phyloP scores from a whole-genome alignment of 495 filamentous ascomycete species.

The Cairneyella variabilis region DNA sequence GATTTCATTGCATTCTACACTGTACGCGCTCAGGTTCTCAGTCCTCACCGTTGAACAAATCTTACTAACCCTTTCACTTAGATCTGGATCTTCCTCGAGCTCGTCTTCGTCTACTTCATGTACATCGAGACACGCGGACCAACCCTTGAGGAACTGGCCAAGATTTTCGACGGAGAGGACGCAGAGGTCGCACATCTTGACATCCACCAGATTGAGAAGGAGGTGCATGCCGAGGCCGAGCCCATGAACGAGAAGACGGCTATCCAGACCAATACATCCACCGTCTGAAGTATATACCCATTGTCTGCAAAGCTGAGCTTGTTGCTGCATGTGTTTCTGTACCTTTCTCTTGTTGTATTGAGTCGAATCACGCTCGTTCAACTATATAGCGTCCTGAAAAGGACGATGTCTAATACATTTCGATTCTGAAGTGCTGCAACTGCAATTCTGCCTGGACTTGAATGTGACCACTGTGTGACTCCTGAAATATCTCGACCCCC shows the following conservation, averaged over 20 bases:
- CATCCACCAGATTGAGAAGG: conserved; percentile 24
- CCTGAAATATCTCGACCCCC: no score
- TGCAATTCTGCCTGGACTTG: no score
- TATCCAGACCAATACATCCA: background rate
- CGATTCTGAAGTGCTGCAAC: no score
- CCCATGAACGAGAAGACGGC: conserved; percentile 8
- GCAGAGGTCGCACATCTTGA: conserved; percentile 49
- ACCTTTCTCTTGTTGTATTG: no score
- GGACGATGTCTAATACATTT: no score
- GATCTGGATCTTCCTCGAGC: conserved; percentile 53
- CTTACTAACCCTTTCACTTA: background rate
- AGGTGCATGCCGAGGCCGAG: conserved; percentile 26
- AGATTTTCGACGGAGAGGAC: conserved; percentile 32
- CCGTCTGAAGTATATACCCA: no score
- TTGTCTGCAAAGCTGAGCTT: background rate
- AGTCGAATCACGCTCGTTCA: no score
- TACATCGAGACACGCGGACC: conserved; percentile 63
- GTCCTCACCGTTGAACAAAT: background rate
- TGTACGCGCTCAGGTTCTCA: conserved; percentile 26
- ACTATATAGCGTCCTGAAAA: no score
- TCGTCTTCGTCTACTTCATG: conserved; percentile 59
- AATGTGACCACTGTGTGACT: no score
- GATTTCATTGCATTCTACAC: conserved; percentile 63
- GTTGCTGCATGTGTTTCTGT: background rate
- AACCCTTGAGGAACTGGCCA: conserved; percentile 59